Percentiles rank a stretch among this genome's conserved stretches.
These are phyloP conservation scores for Neonectria coccinea DNA, from an alignment of 2,329 filamentous ascomycete species.

Conservation along the genomic window DNA sequence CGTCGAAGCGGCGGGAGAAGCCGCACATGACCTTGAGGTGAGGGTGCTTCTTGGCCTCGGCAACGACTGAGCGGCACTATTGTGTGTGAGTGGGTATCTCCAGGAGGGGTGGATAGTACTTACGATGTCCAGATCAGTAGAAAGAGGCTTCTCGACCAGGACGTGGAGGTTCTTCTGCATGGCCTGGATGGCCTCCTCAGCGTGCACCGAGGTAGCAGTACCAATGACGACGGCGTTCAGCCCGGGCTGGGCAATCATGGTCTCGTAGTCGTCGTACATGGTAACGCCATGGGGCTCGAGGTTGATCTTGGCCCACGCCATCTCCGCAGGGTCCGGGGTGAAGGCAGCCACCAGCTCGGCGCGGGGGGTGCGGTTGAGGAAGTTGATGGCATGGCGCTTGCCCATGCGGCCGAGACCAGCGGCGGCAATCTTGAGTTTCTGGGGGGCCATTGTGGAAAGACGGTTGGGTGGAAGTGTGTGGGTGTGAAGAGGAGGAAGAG, in stretches of 20 bases:
- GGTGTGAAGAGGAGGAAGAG: too few species aligned
- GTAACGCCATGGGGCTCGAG: conserved; percentile 58
- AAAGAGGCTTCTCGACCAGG: conserved; percentile 70
- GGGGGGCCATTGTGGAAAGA: conserved; percentile 28
- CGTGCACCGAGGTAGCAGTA: conserved; percentile 65
- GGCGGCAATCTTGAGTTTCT: conserved; percentile 57
- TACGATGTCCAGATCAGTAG: conserved; percentile 55
- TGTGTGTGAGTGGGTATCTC: conserved; percentile 60
- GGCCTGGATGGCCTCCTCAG: conserved; percentile 67
- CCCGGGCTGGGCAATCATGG: conserved; percentile 56
- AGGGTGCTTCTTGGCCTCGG: conserved; percentile 49
- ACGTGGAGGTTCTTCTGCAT: conserved; percentile 67
- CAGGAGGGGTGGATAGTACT: too few species aligned
- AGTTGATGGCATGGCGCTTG: conserved; percentile 62
- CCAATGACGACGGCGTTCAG: conserved; percentile 56
- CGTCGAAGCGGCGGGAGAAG: conserved; percentile 62
- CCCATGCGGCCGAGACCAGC: conserved; percentile 66
- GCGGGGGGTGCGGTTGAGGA: conserved; percentile 58
- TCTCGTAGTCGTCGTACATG: conserved; percentile 59
- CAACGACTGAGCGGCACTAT: conserved; percentile 38
- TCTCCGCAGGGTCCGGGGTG: conserved; percentile 56
- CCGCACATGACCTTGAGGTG: conserved; percentile 69
- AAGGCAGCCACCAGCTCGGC: conserved; percentile 63
- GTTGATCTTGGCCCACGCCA: conserved; percentile 57
- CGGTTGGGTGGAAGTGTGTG: neutral